Base-by-base conservation (phyloP, 2,329 filamentous ascomycete genomes). In the Exophiala lecanii-corni region DNA sequence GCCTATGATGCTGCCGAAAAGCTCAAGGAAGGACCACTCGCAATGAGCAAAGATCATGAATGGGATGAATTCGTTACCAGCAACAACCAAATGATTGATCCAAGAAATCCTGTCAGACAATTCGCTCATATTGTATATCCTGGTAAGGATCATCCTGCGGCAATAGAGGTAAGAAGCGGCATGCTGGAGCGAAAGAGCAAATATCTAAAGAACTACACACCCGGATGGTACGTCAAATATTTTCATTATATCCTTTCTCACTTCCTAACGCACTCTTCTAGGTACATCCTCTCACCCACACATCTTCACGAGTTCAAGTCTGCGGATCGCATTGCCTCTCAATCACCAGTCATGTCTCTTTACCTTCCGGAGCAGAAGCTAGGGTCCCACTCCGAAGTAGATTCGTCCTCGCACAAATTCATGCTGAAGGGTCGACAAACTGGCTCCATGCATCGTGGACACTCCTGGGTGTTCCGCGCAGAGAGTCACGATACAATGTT, bases 251-350 rank as follows among this genome's bases (percentile, higher is more conserved):
- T n/a, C 35, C 3, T 36, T 34, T 15, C 36, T 46, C 7, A 4
- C 4, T 18, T 41, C 56, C 40, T 13, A 30, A 42, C 41, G 36
- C 28, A 35, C 1, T 45, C 5, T 15, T 21, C 6, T 55, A 92
- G 86, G 87, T 96, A 96, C 65, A 89, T 97, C 36, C 73, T 98
- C 55, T 95, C 92, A 56, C 87, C 92, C 12, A 97, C 92, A 43
- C 92, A 98, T 67, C 76, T 98, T 16, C 92, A 98, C 69, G 92
- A 98, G 67, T 98, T 97, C 77, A 96, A 95, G 64, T 95, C 89
- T n/a, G 88, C 89, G 54, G 91, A 97, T 67, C 89, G 91, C 63
- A 84, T 82, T 51, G 74, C 75, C 56, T 75, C 79, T 47, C 87
- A 92, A 65, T 83, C 86, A 28, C 92, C 92, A 1, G 80, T 97